Base-by-base conservation (phyloP, 352 stramenopile species). In the Peronospora farinosa region DNA sequence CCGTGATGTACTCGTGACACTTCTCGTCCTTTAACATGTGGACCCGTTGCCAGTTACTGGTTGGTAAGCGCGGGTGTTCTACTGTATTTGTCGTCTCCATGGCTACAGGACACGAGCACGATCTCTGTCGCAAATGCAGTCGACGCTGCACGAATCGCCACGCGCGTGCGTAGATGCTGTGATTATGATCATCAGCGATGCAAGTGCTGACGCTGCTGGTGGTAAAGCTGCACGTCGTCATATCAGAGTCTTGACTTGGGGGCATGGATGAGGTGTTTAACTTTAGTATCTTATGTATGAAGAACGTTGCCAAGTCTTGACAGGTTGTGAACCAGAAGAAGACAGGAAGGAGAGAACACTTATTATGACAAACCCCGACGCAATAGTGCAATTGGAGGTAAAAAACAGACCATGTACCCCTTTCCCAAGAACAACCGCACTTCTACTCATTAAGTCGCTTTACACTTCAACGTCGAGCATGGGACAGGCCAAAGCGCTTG, bases 1-100 rank as follows among this genome's bases (percentile, higher is more conserved):
- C 57, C 36, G 57, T 54, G 45, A 65, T 64, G 41, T 42, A 40
- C 13, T 69, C 37, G 13, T 42, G 44, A 40, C 23, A 56, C 41
- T 57, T 54, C 21, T 78, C 63, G 17, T 78, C 65, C 38, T 71
- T 70, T 9, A 75, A 40, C 56, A 78, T 28, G 23, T 65, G 56
- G 4, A 68, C 65, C n/a, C 62, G 69, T 30, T 63, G 65, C 69
- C 69, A 78, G 11, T 64, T 23, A 12, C 28, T 32, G 10, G 4
- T 7, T 11, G n/a, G 16, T 2, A 33, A 28, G 12, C 16, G 23
- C 13, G 28, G 15, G 4, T 44, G 25, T 21, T 57, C 33, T 21
- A 51, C 39, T 13, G 35, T 39, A 42, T 55, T 50, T 19, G 27
- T 21, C 27, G 16, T 40, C 13, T 63, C 43, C 52, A 60, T 54